Evolutionary conservation across 2,329 filamentous ascomycete genomes (phyloP), one percentile per base, ranked within the genome.

Genomic region (Trichoderma afroharzianum): DNA sequence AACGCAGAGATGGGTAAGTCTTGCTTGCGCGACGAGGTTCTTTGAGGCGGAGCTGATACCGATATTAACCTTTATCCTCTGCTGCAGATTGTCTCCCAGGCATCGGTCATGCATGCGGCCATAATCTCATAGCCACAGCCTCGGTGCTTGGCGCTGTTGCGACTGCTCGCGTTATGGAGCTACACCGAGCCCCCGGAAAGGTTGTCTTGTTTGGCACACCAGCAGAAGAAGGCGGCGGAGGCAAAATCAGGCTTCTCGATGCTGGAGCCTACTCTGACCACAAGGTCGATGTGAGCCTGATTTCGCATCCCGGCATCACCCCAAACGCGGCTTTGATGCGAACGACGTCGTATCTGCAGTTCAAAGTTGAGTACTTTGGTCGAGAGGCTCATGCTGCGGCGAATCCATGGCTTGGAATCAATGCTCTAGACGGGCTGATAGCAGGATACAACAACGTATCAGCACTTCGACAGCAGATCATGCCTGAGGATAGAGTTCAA

Each of bases 341-440:
- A 3, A 89, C 87, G 1, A 83, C 85, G 4, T 87, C 87, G 6
- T 88, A 85, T 74, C 76, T 79, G 5, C 79, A 80, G 64, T 83
- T 88, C 76, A 82, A 81, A 59, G 86, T 85, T 4, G 85, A 85
- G 72, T 89, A 86, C 74, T 82, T 84, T 11, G 88, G 88, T 6
- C 50, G 82, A 47, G 85, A 85, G 68, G 87, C 88, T 0, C 87
- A 89, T 74, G 87, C 87, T 0, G 87, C 86, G 3, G 82, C 83
- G 1, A 85, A 82, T 33, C 88, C 87, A 0, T 89, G 87, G 87
- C 81, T 86, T 6, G 87, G 88, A 0, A 81, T 87, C 75, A 90
- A 90, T 75, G 87, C 87, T 0, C 82, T 89, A 1, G 88, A 90
- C 75, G 87, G 87, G 0, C 74, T 88, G 26, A 79, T 90, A 3